A percentile compares a stretch with the other conserved stretches of the same genome.
Evolutionary conservation across 441 rosid genomes (phyloP).

Genomic region (Gossypium lobatum): DNA sequence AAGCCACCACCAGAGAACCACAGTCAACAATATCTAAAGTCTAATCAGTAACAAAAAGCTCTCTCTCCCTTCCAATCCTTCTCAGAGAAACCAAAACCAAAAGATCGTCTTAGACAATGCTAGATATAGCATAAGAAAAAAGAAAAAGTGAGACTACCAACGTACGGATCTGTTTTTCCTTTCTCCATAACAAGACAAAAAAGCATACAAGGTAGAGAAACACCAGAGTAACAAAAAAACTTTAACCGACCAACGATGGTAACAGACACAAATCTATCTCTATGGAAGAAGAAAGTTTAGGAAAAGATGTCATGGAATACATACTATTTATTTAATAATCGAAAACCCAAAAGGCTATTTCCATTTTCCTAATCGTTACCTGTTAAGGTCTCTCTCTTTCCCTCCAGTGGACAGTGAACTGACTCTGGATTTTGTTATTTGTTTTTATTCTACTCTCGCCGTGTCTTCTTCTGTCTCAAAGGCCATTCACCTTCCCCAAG

Average conservation of each 20-base stretch:
- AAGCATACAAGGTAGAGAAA: neutral
- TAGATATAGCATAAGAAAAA: conserved; percentile 19
- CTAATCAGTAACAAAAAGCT: neutral
- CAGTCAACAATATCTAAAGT: too few species aligned
- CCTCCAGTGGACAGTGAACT: neutral
- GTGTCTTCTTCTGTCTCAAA: neutral
- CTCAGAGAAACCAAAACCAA: conserved; percentile 19
- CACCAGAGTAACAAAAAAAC: conserved; percentile 13
- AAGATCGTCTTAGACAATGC: conserved; percentile 16
- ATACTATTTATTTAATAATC: neutral
- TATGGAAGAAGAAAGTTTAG: neutral
- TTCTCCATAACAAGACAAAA: conserved; percentile 28
- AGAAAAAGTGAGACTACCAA: conserved; percentile 35
- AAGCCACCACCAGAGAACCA: conserved; percentile 7
- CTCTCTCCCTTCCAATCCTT: conserved; percentile 17
- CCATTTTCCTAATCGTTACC: neutral
- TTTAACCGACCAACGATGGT: conserved; percentile 9
- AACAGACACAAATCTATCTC: conserved; percentile 44
- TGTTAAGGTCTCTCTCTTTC: neutral
- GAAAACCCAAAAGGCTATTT: neutral
- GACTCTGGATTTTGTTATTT: neutral
- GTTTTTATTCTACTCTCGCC: conserved; percentile 23
- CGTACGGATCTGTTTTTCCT: conserved; percentile 49
- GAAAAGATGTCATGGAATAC: too few species aligned
- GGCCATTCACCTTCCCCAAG: conserved; percentile 27